These are phyloP conservation scores for Sisymbrium irio DNA, from an alignment of 345 rosid species.

Conservation along the genomic window DNA sequence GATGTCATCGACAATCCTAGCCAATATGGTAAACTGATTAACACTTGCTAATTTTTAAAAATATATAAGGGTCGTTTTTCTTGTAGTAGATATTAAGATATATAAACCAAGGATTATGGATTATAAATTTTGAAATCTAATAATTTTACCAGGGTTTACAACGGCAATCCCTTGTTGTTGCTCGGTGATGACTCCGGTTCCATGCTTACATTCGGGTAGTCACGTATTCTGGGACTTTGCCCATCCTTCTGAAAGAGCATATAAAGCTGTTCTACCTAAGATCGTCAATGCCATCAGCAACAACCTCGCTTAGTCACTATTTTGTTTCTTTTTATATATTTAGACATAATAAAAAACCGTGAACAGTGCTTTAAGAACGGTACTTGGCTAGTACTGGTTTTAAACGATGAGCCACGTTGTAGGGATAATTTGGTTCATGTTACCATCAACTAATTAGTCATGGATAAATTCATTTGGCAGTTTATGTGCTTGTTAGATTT, in stretches of 20 bases:
- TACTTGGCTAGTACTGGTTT: background rate
- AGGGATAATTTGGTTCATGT: background rate
- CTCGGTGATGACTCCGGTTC: constrained; percentile 11
- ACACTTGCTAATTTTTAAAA: background rate
- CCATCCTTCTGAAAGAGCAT: constrained; percentile 32
- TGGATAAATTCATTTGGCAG: background rate
- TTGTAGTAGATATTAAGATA: background rate
- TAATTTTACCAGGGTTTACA: constrained; percentile 5
- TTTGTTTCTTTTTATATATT: background rate
- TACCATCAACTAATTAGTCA: background rate
- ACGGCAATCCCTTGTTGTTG: constrained; percentile 25
- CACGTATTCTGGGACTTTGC: constrained; percentile 32
- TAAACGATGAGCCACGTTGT: background rate
- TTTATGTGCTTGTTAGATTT: background rate
- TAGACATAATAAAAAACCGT: background rate
- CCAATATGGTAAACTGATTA: constrained; percentile 14
- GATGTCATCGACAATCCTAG: constrained; percentile 9
- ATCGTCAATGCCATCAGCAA: constrained; percentile 8
- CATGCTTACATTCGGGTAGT: constrained; percentile 12
- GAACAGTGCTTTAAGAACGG: background rate
- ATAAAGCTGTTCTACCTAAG: constrained; percentile 1
- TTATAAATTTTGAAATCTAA: background rate
- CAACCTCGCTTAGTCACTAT: constrained; percentile 9
- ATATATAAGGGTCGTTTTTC: background rate
- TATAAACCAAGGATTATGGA: background rate